Percentiles rank a stretch among this genome's conserved stretches.
These are phyloP conservation scores for Penicillium roqueforti DNA, from an alignment of 495 filamentous ascomycete genomes.

Conservation along the genomic window DNA sequence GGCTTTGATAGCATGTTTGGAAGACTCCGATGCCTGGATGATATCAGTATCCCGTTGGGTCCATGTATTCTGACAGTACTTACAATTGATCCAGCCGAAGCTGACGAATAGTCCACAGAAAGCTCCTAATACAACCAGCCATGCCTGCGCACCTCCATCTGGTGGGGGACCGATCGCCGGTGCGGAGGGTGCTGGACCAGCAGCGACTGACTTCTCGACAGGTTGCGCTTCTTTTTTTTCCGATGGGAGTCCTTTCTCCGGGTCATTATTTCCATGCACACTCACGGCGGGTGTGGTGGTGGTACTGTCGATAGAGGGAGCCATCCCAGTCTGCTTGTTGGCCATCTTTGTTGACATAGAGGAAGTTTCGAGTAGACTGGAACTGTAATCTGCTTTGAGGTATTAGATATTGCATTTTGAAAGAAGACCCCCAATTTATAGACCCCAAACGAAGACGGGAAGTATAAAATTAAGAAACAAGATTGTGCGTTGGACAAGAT, in stretches of 20 bases:
- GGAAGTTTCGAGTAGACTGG: not conserved
- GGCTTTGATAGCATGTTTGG: conserved; percentile 51
- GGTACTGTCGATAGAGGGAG: conserved; percentile 11
- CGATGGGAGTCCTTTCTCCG: conserved; percentile 20
- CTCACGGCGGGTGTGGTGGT: conserved; percentile 18
- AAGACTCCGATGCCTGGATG: conserved; percentile 55
- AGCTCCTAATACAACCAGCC: conserved; percentile 60
- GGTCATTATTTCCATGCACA: conserved; percentile 16
- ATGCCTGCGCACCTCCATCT: conserved; percentile 64
- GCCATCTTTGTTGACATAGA: conserved; percentile 21
- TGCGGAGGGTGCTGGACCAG: conserved; percentile 29
- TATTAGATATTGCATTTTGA: not conserved
- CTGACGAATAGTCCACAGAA: conserved; percentile 61
- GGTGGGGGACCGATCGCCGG: conserved; percentile 44
- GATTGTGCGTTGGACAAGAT: not conserved
- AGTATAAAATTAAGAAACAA: conserved; percentile 2
- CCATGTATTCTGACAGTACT: not conserved
- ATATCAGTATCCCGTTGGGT: not conserved
- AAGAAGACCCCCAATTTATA: not conserved
- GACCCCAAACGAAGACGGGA: not conserved
- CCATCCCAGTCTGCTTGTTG: not conserved
- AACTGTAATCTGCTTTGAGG: not conserved
- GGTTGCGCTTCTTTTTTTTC: conserved; percentile 1
- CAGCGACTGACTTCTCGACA: conserved; percentile 19
- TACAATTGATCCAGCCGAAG: conserved; percentile 61